Evolutionary conservation across 768 basidiomycete genomes (phyloP), one percentile per base, ranked within the genome.

Genomic region (Podaxis sp.): DNA sequence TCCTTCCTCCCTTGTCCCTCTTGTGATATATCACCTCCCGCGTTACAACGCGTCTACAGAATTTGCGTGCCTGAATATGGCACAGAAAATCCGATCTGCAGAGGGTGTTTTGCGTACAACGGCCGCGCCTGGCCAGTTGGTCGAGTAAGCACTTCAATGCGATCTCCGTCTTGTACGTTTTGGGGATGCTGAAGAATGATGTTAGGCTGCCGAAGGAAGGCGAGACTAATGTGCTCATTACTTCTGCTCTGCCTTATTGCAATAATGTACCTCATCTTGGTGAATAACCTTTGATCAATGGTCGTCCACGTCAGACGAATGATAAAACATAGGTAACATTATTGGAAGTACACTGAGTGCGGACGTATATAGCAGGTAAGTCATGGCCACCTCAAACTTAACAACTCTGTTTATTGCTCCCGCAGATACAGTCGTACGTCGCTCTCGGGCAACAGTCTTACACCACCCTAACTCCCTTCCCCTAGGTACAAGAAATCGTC

Each of bases 191-290:
- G 18, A 42, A n/a, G 35, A 32, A 53, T 23, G 4, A 53, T 23
- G 27, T 42, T 38, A 83, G 83, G 65, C 72, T 83, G 44, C 97
- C 97, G 10, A 88, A 89, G 72, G 82, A 87, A 48, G 96, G 95
- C 50, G 89, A 95, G 73, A 79, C 80, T 58, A 99, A 98, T 70
- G 78, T 95, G 46, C 78, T 99, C 28, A 88, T 99, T 66, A 98
- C 97, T 10, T 97, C 94, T 64, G 95, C 97, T 38, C 76, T 99
- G 59, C 97, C 97, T 1, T 95, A 95, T 70, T 94, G 93, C 73
- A 98, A 98, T 73, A 98, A 98, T 68, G 95, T 97, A 10, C 95
- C 96, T 25, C 95, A 98, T 80, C 83, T 97, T 47, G 95, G 95
- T 86, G 70, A 66, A 82, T 74, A 23, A n/a, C 28, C 54, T 27